These are phyloP conservation scores for Zostera marina DNA, from an alignment of 116 monocot species.

Conservation along the genomic window DNA sequence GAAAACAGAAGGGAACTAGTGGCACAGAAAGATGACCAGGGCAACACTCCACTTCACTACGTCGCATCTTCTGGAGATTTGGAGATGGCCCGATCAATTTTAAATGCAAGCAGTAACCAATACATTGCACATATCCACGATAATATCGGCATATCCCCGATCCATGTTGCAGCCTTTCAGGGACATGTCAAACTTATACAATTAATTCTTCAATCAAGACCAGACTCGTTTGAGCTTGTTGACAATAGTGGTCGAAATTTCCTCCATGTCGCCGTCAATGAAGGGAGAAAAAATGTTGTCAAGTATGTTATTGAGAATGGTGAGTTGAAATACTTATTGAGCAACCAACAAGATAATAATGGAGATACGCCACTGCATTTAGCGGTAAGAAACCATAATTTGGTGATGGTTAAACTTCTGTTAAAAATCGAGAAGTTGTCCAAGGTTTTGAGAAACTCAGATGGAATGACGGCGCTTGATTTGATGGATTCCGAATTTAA, in stretches of 20 bases:
- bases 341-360: constrained; percentile 11
- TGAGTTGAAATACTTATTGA: background rate
- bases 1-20: constrained; percentile 1
- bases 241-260: constrained; percentile 14
- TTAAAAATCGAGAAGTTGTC: constrained; percentile 4
- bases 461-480: constrained; percentile 20
- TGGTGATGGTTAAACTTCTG: constrained; percentile 4
- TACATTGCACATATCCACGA: constrained; percentile 11
- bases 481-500: constrained; percentile 5
- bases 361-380: constrained; percentile 26
- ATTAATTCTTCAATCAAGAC: constrained; percentile 8
- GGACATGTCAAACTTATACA: constrained; percentile 7
- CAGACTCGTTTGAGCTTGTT: constrained; percentile 17
- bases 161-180: constrained; percentile 28
- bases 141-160: constrained; percentile 12
- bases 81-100: constrained; percentile 2
- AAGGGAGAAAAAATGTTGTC: constrained; percentile 3
- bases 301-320: constrained; percentile 2
- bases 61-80: constrained; percentile 18
- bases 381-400: constrained; percentile 1
- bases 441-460: constrained; percentile 5
- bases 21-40: background rate
- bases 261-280: constrained; percentile 15
- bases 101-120: background rate
- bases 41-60: constrained; percentile 31